These are phyloP conservation scores for Bassia scoparia DNA, from an alignment of 148 eudicot genomes.

Conservation along the genomic window DNA sequence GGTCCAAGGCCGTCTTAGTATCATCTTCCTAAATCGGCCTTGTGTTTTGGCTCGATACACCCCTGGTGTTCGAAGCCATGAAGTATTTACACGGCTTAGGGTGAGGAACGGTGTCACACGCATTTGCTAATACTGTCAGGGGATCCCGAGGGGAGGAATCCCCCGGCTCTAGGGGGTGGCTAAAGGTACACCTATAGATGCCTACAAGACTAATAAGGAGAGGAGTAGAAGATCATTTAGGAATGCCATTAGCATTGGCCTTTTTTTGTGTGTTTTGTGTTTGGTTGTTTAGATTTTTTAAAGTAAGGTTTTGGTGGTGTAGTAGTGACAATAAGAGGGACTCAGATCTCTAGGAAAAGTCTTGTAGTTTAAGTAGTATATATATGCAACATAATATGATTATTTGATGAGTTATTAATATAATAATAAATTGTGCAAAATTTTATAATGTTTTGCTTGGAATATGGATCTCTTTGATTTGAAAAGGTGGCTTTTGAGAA, in stretches of 20 bases:
- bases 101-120: conserved; percentile 54
- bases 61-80: conserved; percentile 34
- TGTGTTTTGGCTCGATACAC: conserved; percentile 27
- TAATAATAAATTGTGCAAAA: no score
- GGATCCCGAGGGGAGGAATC: conserved; percentile 12
- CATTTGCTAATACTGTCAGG: conserved; percentile 33
- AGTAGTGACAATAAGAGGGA: conserved; percentile 13
- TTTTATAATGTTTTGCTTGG: background rate
- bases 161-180: background rate
- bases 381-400: background rate
- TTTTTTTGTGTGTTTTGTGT: background rate
- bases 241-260: conserved; percentile 8
- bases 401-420: background rate
- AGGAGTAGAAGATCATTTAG: background rate
- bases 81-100: conserved; percentile 44
- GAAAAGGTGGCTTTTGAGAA: background rate
- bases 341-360: conserved; percentile 19
- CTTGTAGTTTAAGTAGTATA: background rate
- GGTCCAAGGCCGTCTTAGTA: conserved; percentile 49
- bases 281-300: background rate
- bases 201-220: conserved; percentile 14
- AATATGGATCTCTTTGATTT: conserved; percentile 11
- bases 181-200: background rate
- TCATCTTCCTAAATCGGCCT: conserved; percentile 43
- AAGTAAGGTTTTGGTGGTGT: background rate